A percentile compares a stretch with the other conserved stretches of the same genome.
phyloP scores from a whole-genome alignment of 805 yeast species.

The Saccharomyces eubayanus region DNA sequence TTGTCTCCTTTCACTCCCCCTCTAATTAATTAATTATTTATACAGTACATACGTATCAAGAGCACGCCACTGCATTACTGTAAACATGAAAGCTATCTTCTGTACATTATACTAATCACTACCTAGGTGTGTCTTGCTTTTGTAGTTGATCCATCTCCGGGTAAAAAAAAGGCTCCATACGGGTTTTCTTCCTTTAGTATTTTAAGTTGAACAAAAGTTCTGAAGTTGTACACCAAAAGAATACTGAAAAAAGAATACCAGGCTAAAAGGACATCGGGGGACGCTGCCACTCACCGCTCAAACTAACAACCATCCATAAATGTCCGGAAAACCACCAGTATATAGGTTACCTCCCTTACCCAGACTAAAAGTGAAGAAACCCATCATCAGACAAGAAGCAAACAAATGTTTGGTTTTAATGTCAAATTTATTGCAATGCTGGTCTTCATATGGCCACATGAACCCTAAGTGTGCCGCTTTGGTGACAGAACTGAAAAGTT shows the following conservation, averaged over 20 bases:
- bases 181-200: neutral
- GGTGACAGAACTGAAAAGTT: slow-evolving; percentile 62
- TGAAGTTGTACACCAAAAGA: neutral
- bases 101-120: neutral
- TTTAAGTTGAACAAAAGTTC: neutral
- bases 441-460: slow-evolving; percentile 94
- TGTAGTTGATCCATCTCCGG: neutral
- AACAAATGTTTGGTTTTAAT: slow-evolving; percentile 72
- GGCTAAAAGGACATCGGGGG: neutral
- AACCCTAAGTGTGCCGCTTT: slow-evolving; percentile 53
- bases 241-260: neutral
- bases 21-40: neutral
- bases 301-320: neutral
- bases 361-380: slow-evolving; percentile 59
- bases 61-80: neutral
- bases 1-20: neutral
- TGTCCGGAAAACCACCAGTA: slow-evolving; percentile 35
- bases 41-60: neutral
- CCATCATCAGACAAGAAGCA: slow-evolving; percentile 47
- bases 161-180: neutral
- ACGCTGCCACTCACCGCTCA: neutral
- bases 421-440: slow-evolving; percentile 82
- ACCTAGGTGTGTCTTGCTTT: too few species aligned
- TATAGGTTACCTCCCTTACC: slow-evolving; percentile 62
- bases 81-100: neutral